These are phyloP conservation scores for Sporisorium scitamineum DNA, from an alignment of 1,284 basidiomycete species.

Conservation along the genomic window DNA sequence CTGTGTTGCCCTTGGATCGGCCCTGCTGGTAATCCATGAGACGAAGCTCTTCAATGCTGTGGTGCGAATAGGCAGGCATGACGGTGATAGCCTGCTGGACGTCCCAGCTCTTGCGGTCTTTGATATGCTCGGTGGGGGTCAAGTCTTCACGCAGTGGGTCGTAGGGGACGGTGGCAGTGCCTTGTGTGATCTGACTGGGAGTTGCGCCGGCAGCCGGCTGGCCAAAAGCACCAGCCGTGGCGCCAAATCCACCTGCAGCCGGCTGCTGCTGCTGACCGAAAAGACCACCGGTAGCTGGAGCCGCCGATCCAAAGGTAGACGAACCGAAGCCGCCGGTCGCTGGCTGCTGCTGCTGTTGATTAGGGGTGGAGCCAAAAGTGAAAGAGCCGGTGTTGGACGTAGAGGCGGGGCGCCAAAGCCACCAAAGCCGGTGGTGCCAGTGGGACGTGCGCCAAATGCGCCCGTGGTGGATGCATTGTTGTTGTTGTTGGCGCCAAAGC, in stretches of 20 bases:
- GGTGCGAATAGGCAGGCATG: constrained; percentile 58
- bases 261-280: constrained; percentile 55
- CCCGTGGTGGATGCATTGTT: constrained; percentile 48
- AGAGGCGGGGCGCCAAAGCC: constrained; percentile 49
- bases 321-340: constrained; percentile 48
- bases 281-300: constrained; percentile 35
- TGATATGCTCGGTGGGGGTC: constrained; percentile 57
- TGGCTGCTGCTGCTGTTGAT: constrained; percentile 40
- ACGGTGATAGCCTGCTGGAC: constrained; percentile 60
- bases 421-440: constrained; percentile 57
- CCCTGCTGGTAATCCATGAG: constrained; percentile 63
- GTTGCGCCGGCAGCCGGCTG: constrained; percentile 29
- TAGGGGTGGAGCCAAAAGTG: constrained; percentile 47
- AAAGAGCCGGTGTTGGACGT: constrained; percentile 39
- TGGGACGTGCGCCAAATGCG: constrained; percentile 57
- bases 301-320: constrained; percentile 37
- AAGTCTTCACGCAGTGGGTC: constrained; percentile 58
- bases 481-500: constrained; percentile 46
- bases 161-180: constrained; percentile 59
- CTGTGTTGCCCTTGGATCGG: constrained; percentile 55
- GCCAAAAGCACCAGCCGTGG: constrained; percentile 38
- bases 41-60: constrained; percentile 62
- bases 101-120: constrained; percentile 62
- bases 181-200: constrained; percentile 54
- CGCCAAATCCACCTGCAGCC: constrained; percentile 47